Evolutionary conservation across 306 rosid genomes (phyloP).

Genomic region (Lupinus albus): DNA sequence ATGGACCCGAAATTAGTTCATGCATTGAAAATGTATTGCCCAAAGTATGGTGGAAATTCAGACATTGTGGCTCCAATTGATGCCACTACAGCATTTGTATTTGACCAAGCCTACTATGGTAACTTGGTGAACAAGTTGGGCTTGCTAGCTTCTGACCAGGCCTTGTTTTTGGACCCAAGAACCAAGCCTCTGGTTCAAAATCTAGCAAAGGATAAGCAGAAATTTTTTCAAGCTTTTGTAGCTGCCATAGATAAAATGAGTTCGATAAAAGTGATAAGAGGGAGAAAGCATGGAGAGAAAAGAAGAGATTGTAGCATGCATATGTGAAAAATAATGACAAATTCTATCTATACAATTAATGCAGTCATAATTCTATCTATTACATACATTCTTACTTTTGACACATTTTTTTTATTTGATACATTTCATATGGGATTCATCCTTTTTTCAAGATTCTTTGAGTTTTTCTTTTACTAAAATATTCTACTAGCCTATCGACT

Average conservation of each 20-base stretch:
- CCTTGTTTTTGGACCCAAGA: constrained; percentile 62
- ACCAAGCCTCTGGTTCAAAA: constrained; percentile 61
- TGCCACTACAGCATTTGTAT: constrained; percentile 76
- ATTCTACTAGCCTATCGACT: too few species aligned
- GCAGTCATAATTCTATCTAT: constrained; percentile 12
- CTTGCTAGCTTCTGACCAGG: constrained; percentile 78
- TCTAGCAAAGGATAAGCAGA: constrained; percentile 66
- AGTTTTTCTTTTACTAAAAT: too few species aligned
- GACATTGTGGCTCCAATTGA: constrained; percentile 84
- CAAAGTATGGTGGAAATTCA: constrained; percentile 63
- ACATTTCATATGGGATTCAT: too few species aligned
- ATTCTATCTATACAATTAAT: constrained; percentile 4
- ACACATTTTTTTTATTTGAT: too few species aligned
- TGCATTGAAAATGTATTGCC: constrained; percentile 79
- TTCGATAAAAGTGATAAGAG: constrained; percentile 65
- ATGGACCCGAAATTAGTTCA: constrained; percentile 63
- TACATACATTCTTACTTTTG: too few species aligned
- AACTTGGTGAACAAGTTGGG: constrained; percentile 73
- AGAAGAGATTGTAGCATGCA: constrained; percentile 66
- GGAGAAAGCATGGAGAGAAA: constrained; percentile 72
- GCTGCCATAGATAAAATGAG: constrained; percentile 86
- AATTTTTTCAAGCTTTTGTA: constrained; percentile 75
- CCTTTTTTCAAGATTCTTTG: too few species aligned
- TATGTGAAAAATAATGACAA: constrained; percentile 7
- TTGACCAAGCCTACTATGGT: constrained; percentile 82